Evolutionary conservation across 2,329 filamentous ascomycete genomes (phyloP), one percentile per base, ranked within the genome.

Genomic region (Pseudopyricularia cyperi): DNA sequence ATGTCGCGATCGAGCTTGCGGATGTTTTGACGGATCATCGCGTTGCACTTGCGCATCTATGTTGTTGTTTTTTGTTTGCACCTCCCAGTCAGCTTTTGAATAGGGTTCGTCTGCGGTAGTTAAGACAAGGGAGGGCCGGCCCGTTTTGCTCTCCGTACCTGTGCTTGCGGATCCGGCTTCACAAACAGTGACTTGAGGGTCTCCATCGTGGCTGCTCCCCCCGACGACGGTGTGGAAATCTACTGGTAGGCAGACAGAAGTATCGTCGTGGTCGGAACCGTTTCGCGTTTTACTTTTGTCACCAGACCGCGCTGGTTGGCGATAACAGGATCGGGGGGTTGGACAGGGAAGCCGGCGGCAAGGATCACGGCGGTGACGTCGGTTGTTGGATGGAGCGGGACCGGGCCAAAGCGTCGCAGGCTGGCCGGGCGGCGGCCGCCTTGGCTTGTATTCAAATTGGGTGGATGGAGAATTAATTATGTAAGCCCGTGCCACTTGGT

Each of bases 1-100:
- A 98, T 91, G 69, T 97, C 90, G 64, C 93, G 90, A 67, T 98
- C 93, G 61, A 98, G 80, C 65, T 95, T 91, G 63, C 93, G 89
- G 56, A 89, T 85, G 69, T 97, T 96, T 65, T 82, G 73, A 55
- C 91, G 88, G 61, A 98, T 85, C 56, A 97, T 80, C 55, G 81
- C 74, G 68, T 96, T 95, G 70, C 91, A 97, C 83, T 96, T 97
- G 57, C 90, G 84, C 70, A 93, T 85, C 91, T 98, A 61, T 28
- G 22, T 19, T 22, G 37, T 42, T n/a, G 37, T 42, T 42, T 19
- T n/a, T 19, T 3, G 17, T 19, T 33, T 12, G 12, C 7, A 33
- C 7, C 32, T 33, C 17, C 37, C 7, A 11, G 37, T 42, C 5
- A 19, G n/a, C 37, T n/a, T n/a, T n/a, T n/a, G n/a, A n/a, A n/a